Conservation (phyloP, 768 basidiomycete species). For the Mycena alexandri region DNA sequence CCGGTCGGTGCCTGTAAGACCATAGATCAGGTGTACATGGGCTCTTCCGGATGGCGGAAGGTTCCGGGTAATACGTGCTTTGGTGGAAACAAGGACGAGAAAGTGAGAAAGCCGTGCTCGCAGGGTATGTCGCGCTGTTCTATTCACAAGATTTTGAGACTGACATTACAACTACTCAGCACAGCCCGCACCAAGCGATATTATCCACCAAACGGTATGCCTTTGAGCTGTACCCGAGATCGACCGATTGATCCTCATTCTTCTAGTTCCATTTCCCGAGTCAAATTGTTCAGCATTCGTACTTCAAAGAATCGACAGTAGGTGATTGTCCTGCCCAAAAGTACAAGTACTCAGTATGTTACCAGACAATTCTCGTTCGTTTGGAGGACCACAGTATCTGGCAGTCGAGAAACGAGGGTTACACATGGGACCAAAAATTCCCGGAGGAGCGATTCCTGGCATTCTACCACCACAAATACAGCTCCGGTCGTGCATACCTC, state of each 20-base stretch:
- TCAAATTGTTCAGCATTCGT: constrained; percentile 77
- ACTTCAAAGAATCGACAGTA: constrained; percentile 84
- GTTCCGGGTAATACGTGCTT: constrained; percentile 94
- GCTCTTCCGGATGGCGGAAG: constrained; percentile 92
- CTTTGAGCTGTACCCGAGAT: background rate
- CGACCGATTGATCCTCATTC: background rate
- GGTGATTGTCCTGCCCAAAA: constrained; percentile 35
- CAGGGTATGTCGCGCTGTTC: constrained; percentile 66
- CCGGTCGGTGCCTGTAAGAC: constrained; percentile 78
- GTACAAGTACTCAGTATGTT: constrained; percentile 21
- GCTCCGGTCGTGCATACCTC: constrained; percentile 87
- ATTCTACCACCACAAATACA: constrained; percentile 88
- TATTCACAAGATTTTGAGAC: background rate
- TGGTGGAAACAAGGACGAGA: constrained; percentile 81
- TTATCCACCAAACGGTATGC: constrained; percentile 81
- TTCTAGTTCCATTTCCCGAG: constrained; percentile 73
- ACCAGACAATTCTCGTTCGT: constrained; percentile 84
- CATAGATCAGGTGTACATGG: constrained; percentile 74
- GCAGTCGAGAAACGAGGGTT: constrained; percentile 96
- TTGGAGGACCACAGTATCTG: constrained; percentile 82
- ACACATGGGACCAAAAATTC: constrained; percentile 82
- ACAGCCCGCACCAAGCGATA: constrained; percentile 81
- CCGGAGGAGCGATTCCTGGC: constrained; percentile 76
- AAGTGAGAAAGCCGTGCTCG: constrained; percentile 80
- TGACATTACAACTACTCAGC: constrained; percentile 56